Base-by-base conservation (phyloP, 2,329 filamentous ascomycete species). In the Lasiodiplodia citricola region DNA sequence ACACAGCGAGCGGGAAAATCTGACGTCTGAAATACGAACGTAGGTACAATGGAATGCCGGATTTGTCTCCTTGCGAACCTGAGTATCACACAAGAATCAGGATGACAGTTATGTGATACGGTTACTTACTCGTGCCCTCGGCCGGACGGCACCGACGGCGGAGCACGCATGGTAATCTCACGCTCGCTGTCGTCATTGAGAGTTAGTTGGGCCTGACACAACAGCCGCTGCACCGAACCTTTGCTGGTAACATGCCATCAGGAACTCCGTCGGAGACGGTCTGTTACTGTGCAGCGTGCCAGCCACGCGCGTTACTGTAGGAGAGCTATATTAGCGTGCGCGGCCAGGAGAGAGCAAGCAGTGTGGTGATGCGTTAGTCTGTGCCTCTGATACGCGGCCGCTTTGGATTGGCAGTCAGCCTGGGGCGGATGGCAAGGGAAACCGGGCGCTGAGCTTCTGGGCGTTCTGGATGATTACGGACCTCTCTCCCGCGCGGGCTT, bases 311-410 rank as follows among this genome's bases (percentile, higher is more conserved):
- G 51, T 50, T 64, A 28, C 38, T 38, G 47, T 52, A 52, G 13
- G 4, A 25, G 60, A 64, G 60, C 60, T 64, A 64, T 64, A 52
- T 38, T 64, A 64, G 60, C 60, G 60, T 31, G 44, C 60, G 47
- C 13, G 25, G 37, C 21, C 21, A 64, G 13, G 28, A 21, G 60
- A 16, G 35, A 23, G 23, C 58, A 28, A 25, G 25, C 58, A 63
- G 37, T 63, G 25, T 18, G 14, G 58, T 16, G 28, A 18, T 64
- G 60, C 60, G 37, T 25, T 38, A 64, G 60, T 54, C 28, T n/a
- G 47, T 37, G 60, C 28, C n/a, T 37, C 60, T 23, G 23, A 64
- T 64, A 64, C 60, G 60, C 60, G 60, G 44, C 60, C 60, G 21
- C 18, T 50, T 16, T 5, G 60, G 60, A 64, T 64, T 64, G 60